A percentile compares a stretch with the other conserved stretches of the same genome.
phyloP scores from a whole-genome alignment of 2,329 filamentous ascomycete genomes.

The Akanthomyces muscarius region DNA sequence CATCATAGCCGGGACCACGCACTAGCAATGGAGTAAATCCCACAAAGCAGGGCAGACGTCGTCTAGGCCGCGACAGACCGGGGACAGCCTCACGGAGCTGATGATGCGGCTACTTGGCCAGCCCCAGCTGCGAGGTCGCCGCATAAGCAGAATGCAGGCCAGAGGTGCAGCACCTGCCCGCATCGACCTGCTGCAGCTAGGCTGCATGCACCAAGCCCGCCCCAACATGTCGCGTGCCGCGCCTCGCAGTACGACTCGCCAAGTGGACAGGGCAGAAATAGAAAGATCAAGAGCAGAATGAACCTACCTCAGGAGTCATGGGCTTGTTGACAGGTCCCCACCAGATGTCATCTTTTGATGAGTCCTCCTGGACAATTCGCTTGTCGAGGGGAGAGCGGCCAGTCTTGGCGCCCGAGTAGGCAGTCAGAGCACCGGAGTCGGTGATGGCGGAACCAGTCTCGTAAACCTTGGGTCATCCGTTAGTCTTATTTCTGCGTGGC shows the following conservation, averaged over 20 bases:
- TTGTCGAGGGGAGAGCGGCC: slow-evolving; percentile 96
- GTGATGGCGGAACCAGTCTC: slow-evolving; percentile 98
- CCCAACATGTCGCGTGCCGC: slow-evolving; percentile 6
- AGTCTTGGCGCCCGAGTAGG: slow-evolving; percentile 97
- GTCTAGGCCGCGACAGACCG: neutral
- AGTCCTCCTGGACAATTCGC: slow-evolving; percentile 88
- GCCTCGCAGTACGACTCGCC: neutral
- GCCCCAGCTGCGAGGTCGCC: neutral
- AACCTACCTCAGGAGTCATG: slow-evolving; percentile 86
- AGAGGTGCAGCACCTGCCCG: neutral
- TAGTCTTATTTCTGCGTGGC: slow-evolving; percentile 1
- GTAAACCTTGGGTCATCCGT: slow-evolving; percentile 51
- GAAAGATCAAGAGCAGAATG: slow-evolving; percentile 17
- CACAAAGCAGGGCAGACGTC: neutral
- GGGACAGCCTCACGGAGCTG: neutral
- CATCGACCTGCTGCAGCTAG: neutral
- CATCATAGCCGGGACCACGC: slow-evolving; percentile 7
- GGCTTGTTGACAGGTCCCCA: slow-evolving; percentile 99
- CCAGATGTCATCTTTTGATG: slow-evolving; percentile 91
- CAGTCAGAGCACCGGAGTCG: slow-evolving; percentile 87
- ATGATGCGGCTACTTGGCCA: neutral
- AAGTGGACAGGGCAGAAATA: slow-evolving; percentile 6
- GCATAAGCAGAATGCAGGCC: neutral
- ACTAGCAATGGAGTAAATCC: neutral
- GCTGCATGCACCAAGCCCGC: slow-evolving; percentile 1